Conservation (phyloP, 441 rosid genomes). For the Aleurites moluccanus region DNA sequence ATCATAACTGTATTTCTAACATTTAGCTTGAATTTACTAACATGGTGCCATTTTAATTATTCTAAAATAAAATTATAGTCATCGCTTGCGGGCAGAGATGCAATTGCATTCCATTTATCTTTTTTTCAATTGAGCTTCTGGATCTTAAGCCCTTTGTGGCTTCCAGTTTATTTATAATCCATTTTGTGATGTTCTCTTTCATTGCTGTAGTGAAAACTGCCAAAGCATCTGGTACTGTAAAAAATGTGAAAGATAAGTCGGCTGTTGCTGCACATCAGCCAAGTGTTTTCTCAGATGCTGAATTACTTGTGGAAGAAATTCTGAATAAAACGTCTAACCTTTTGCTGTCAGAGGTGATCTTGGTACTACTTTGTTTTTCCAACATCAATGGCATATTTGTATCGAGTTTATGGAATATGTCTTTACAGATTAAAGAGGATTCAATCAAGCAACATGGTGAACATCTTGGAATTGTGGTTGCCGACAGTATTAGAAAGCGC, state of each 20-base stretch:
- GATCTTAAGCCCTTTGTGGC: not conserved
- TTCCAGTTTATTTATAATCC: not conserved
- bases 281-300: slow-evolving; percentile 43
- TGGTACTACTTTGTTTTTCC: not conserved
- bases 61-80: too few relatives aligned
- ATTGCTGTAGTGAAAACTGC: slow-evolving; percentile 48
- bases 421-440: slow-evolving; percentile 49
- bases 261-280: slow-evolving; percentile 22
- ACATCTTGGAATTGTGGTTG: slow-evolving; percentile 45
- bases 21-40: too few relatives aligned
- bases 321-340: slow-evolving; percentile 53
- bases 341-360: slow-evolving; percentile 56
- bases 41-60: too few relatives aligned
- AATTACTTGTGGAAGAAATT: slow-evolving; percentile 66
- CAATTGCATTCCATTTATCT: not conserved
- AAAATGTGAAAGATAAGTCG: slow-evolving; percentile 37
- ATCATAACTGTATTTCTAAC: too few relatives aligned
- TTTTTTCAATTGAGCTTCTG: not conserved
- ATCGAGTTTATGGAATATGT: slow-evolving; percentile 2
- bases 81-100: too few relatives aligned
- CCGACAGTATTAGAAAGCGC: slow-evolving; percentile 47
- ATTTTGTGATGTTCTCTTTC: slow-evolving; percentile 6
- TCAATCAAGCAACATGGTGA: slow-evolving; percentile 43
- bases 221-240: slow-evolving; percentile 38
- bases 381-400: not conserved